Evolutionary conservation across 192 early-diverging fungal species (phyloP).

Genomic region (Entophlyctis luteolus): DNA sequence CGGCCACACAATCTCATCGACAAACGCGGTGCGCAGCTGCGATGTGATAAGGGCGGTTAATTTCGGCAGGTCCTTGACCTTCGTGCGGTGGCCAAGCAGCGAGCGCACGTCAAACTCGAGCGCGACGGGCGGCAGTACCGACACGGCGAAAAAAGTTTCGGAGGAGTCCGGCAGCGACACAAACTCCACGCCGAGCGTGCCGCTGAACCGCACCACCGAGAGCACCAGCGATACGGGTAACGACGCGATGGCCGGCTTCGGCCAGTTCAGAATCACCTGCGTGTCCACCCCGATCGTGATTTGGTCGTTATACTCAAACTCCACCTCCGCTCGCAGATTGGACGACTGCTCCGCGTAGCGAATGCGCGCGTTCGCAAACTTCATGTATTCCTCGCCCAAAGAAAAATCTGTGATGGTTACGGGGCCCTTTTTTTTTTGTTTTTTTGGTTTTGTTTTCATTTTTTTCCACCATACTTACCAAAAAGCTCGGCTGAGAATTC

Average conservation of each 20-base stretch:
- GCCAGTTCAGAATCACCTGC: conserved; percentile 92
- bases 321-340: conserved; percentile 67
- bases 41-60: conserved; percentile 79
- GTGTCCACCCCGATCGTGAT: conserved; percentile 92
- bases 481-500: not conserved
- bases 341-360: conserved; percentile 40
- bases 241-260: conserved; percentile 78
- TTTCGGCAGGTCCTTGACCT: conserved; percentile 94
- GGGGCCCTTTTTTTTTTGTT: conserved; percentile 43
- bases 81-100: conserved; percentile 89
- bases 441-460: not conserved
- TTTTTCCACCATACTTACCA: not conserved
- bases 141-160: conserved; percentile 45
- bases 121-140: conserved; percentile 42
- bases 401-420: conserved; percentile 57
- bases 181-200: conserved; percentile 67
- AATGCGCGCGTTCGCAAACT: conserved; percentile 39
- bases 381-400: conserved; percentile 56
- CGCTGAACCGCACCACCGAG: conserved; percentile 83
- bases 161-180: conserved; percentile 45
- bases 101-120: conserved; percentile 87
- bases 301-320: conserved; percentile 85
- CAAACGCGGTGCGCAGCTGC: conserved; percentile 62
- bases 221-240: conserved; percentile 85
- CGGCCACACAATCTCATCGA: conserved; percentile 74